phyloP scores from a whole-genome alignment of 805 yeast species.

The Danielia oregonensis region DNA sequence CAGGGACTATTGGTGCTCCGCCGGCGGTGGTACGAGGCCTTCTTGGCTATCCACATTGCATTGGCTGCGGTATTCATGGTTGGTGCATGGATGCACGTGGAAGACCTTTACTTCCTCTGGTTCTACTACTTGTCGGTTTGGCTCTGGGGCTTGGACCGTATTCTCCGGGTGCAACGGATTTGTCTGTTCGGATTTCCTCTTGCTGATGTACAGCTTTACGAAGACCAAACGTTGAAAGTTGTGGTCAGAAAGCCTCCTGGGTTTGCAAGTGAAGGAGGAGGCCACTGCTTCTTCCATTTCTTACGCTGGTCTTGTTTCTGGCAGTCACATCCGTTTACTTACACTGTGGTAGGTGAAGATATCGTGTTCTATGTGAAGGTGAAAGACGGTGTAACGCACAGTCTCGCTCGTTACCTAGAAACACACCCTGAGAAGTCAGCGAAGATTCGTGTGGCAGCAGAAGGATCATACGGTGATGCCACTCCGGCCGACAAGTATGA shows the following conservation, averaged over 20 bases:
- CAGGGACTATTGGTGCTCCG: conserved; percentile 46
- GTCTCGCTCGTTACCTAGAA: conserved; percentile 18
- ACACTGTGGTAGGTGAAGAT: conserved; percentile 17
- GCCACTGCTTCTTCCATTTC: conserved; percentile 57
- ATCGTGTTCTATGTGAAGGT: conserved; percentile 28
- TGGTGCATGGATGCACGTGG: conserved; percentile 47
- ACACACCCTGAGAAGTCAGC: conserved; percentile 14
- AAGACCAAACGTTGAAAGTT: conserved; percentile 47
- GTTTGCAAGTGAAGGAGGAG: conserved; percentile 60
- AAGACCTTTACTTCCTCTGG: conserved; percentile 26
- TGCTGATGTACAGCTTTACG: conserved; percentile 42
- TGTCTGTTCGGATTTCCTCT: conserved; percentile 56
- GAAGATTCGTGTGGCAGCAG: conserved; percentile 30
- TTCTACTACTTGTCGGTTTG: conserved; percentile 13
- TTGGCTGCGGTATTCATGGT: conserved; percentile 39
- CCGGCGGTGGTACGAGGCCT: conserved; percentile 44
- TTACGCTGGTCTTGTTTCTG: conserved; percentile 45
- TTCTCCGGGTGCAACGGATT: conserved; percentile 53
- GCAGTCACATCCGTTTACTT: conserved; percentile 70
- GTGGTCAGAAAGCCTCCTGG: conserved; percentile 47
- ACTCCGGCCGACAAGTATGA: conserved; percentile 28
- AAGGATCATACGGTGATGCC: conserved; percentile 37
- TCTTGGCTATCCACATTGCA: conserved; percentile 31
- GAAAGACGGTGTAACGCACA: conserved; percentile 30
- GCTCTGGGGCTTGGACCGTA: conserved; percentile 29